Conservation (phyloP, 129 eudicot species). For the Rutidosis leptorrhynchoides region DNA sequence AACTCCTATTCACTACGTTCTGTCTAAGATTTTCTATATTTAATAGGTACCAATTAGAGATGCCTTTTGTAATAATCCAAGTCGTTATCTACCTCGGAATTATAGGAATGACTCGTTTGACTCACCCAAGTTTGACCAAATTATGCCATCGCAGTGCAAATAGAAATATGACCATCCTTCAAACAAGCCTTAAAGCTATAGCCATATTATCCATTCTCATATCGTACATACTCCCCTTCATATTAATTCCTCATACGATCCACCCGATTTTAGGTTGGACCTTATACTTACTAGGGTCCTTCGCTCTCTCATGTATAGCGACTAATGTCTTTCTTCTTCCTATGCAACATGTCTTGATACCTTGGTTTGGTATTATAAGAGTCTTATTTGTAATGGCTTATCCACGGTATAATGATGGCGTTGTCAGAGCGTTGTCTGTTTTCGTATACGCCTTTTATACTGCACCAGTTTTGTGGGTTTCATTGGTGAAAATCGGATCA, state of each 20-base stretch:
- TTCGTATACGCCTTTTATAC: constrained; percentile 70
- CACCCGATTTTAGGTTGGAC: constrained; percentile 84
- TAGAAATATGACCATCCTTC: constrained; percentile 46
- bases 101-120: constrained; percentile 51
- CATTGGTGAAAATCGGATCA: constrained; percentile 45
- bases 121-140: constrained; percentile 57
- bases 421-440: constrained; percentile 63
- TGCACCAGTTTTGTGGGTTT: constrained; percentile 56
- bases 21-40: background rate
- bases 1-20: no score
- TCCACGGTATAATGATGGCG: constrained; percentile 74
- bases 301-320: constrained; percentile 48
- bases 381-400: constrained; percentile 66
- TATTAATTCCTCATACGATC: constrained; percentile 65
- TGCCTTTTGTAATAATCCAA: constrained; percentile 58
- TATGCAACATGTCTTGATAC: constrained; percentile 49
- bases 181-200: constrained; percentile 48
- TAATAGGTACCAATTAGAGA: constrained; percentile 65
- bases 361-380: constrained; percentile 64
- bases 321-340: constrained; percentile 58
- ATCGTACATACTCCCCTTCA: constrained; percentile 63
- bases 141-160: constrained; percentile 53
- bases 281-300: constrained; percentile 53
- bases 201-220: constrained; percentile 52
- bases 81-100: constrained; percentile 55